A percentile compares a stretch with the other conserved stretches of the same genome.
Evolutionary conservation across 78 protist species (phyloP).

Genomic region (Blattamonas nauphoetae): DNA sequence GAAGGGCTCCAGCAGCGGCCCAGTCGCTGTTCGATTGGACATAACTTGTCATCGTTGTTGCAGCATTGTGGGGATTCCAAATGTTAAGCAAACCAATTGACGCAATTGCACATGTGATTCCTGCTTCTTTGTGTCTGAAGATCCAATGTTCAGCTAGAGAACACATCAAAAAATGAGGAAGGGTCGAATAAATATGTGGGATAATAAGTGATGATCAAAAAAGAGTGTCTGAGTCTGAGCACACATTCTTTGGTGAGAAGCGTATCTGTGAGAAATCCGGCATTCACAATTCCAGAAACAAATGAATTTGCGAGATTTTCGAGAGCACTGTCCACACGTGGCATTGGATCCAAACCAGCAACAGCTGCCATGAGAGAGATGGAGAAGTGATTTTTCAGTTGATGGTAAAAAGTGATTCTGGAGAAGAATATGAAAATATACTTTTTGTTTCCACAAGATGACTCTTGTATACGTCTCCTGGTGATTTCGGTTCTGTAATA

Average conservation of each 20-base stretch:
- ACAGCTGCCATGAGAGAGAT: background rate
- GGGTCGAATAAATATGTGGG: background rate
- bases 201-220: background rate
- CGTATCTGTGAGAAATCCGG: slow-evolving; percentile 78
- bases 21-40: slow-evolving; percentile 51
- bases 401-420: background rate
- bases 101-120: slow-evolving; percentile 6
- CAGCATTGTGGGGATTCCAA: slow-evolving; percentile 9
- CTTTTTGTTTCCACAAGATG: slow-evolving; percentile 34
- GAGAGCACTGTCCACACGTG: slow-evolving; percentile 63
- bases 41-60: slow-evolving; percentile 50
- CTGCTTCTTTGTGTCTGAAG: slow-evolving; percentile 9
- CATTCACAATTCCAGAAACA: slow-evolving; percentile 89
- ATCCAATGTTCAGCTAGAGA: background rate
- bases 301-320: slow-evolving; percentile 79
- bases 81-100: background rate
- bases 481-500: slow-evolving; percentile 80
- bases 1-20: slow-evolving; percentile 85
- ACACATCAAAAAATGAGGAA: background rate
- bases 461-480: slow-evolving; percentile 88
- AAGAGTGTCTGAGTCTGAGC: too few species aligned
- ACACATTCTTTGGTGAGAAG: slow-evolving; percentile 62
- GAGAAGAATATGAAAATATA: background rate
- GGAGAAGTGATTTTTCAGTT: background rate
- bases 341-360: background rate